Conservation (phyloP, 306 rosid genomes). For the Trifolium repens region DNA sequence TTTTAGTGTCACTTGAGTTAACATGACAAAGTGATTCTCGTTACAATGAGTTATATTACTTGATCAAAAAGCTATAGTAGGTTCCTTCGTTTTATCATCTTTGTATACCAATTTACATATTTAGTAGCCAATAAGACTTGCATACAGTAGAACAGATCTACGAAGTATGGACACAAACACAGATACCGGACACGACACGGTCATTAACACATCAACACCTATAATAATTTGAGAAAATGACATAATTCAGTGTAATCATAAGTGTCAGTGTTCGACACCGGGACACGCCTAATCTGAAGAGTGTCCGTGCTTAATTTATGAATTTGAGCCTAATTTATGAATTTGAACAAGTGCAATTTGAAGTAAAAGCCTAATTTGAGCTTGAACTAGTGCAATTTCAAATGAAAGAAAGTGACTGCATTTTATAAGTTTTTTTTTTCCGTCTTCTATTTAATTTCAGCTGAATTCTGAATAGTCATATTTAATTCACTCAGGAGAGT, state of each 20-base stretch:
- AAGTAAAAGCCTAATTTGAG: constrained; percentile 15
- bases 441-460: constrained; percentile 29
- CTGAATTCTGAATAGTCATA: constrained; percentile 18
- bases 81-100: neutral
- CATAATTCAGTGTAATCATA: too few relatives aligned
- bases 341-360: constrained; percentile 21
- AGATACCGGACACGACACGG: too few relatives aligned
- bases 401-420: constrained; percentile 22
- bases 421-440: neutral
- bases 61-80: neutral
- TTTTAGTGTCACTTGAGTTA: constrained; percentile 27
- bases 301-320: too few relatives aligned
- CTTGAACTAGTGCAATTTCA: constrained; percentile 16
- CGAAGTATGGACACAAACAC: too few relatives aligned
- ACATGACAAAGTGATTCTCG: constrained; percentile 13
- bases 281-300: too few relatives aligned
- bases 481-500: constrained; percentile 8
- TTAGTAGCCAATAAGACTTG: neutral
- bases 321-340: constrained; percentile 17
- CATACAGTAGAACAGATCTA: neutral
- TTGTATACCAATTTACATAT: constrained; percentile 4
- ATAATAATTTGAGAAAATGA: too few relatives aligned
- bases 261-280: too few relatives aligned
- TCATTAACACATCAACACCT: too few relatives aligned
- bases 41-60: constrained; percentile 7